These are phyloP conservation scores for Austroboletus olivaceoglutinosus DNA, from an alignment of 1,284 basidiomycete genomes.

Conservation along the genomic window DNA sequence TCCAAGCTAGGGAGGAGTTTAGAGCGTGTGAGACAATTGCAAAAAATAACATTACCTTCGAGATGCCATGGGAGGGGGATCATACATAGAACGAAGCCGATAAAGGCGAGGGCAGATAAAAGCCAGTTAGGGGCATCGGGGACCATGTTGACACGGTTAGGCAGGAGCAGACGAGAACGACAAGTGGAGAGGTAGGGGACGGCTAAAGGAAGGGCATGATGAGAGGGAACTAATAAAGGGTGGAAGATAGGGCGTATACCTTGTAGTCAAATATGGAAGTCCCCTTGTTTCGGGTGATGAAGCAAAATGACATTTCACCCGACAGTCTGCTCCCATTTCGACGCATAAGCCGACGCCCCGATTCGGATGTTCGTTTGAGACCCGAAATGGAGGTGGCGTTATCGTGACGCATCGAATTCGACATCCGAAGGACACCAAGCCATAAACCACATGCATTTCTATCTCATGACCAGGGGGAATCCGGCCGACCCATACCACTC, in stretches of 20 bases:
- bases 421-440: not conserved
- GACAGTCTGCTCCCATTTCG: constrained; percentile 24
- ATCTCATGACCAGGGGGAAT: constrained; percentile 17
- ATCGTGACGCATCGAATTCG: constrained; percentile 1
- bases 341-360: constrained; percentile 24
- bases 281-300: constrained; percentile 34
- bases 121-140: constrained; percentile 26
- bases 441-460: constrained; percentile 11
- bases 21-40: not conserved
- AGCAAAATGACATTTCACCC: constrained; percentile 9
- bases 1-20: constrained; percentile 39
- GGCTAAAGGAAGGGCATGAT: not conserved
- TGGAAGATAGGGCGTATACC: constrained; percentile 6
- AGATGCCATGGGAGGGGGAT: constrained; percentile 47
- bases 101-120: constrained; percentile 36
- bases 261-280: constrained; percentile 35
- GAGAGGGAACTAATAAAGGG: constrained; percentile 24
- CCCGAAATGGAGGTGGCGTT: constrained; percentile 18
- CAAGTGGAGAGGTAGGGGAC: constrained; percentile 4
- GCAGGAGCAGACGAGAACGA: not conserved
- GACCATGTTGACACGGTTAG: constrained; percentile 26
- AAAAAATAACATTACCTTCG: constrained; percentile 29
- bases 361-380: constrained; percentile 25
- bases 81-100: constrained; percentile 37
- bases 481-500: not conserved